Base-by-base conservation (phyloP, 1,139 yeast genomes). In the Suhomyces bokatorum region DNA sequence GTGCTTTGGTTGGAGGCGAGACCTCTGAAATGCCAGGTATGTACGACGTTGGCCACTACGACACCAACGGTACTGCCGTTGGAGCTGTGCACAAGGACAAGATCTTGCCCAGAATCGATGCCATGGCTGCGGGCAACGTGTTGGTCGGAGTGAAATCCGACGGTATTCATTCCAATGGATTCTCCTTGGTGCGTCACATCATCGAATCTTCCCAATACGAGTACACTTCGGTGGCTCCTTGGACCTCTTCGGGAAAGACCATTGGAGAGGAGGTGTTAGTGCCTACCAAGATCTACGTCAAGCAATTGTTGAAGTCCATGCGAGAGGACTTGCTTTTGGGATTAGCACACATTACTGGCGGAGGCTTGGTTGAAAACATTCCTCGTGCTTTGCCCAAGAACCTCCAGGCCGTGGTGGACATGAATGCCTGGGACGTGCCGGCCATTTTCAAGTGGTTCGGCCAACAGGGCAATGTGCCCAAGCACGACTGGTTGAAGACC, bases 11-110 rank as follows among this genome's bases (percentile, higher is more conserved):
- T 49, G 99, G 99, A 45, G 99, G 99, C 55, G 99, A 95, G 69
- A 95, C 99, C 40, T 88, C 96, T 46, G 99, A 95, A 75, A 95
- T 95, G 99, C 99, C 99, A 34, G 99, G 99, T 54, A 89, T 95
- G 86, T 95, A 95, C 62, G 87, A 84, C 47, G 90, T 83, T 47
- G 95, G 95, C 37, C 99, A 95, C 67, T 95, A 95, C 64, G 99
- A 95, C 68, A 91, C 97, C 48, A 93, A 93, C 60, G 99, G 99
- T 67, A 93, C 99, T 35, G 95, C 97, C 42, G 91, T 95, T 42
- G 99, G 99, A 59, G 99, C 99, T n/a, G 98, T 95, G n/a, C 73
- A 78, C 55, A 87, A 86, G 60, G 69, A 74, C 51, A 78, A 80
- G 53, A 80, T 93, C 44, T 75, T 95, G 56, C 99, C 99, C 35